Base-by-base conservation (phyloP, 164 flowering plant species). In the Cinnamomum chago region DNA sequence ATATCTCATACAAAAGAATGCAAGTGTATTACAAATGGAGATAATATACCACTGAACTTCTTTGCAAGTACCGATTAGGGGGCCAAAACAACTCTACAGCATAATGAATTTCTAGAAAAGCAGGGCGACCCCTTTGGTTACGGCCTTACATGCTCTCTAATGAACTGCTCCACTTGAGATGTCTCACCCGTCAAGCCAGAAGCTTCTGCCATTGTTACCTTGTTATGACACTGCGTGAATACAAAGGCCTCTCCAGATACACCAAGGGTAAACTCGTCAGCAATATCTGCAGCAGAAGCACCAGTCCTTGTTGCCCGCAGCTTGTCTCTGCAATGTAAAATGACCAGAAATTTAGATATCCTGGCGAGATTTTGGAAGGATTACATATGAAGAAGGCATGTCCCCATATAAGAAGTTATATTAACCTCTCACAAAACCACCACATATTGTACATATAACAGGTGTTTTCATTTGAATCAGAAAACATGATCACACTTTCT, bases 181-280 rank as follows among this genome's bases (percentile, higher is more conserved):
- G 85, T 81, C 28, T 95, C 98, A 10, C 98, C 93, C 0, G 96
- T 89, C 68, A 90, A 75, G 50, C 89, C 99, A 71, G 98, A 90
- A 70, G 97, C 88, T 55, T 92, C 99, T 12, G 83, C 96, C 68
- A 88, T 76, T 3, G 85, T 80, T 24, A 95, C 94, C 79, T 86
- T 88, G 88, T 93, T 95, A 2, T 73, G 81, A 81, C 98, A 93
- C 69, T 95, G 98, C 22, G 89, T 70, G 79, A 95, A 95, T 12
- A 94, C 68, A 80, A 95, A 95, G 9, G 91, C 76, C 79, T 90
- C 88, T 55, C 96, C 97, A 40, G 87, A 74, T 40, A 88, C 76
- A 23, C 99, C 98, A 35, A 93, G 92, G 11, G 95, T 88, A 73
- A 75, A 83, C 68, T 93, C 97, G 68, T 78, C 90, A 7, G 88